Conservation (phyloP, 805 yeast species). For the Maudiozyma turicensis region DNA sequence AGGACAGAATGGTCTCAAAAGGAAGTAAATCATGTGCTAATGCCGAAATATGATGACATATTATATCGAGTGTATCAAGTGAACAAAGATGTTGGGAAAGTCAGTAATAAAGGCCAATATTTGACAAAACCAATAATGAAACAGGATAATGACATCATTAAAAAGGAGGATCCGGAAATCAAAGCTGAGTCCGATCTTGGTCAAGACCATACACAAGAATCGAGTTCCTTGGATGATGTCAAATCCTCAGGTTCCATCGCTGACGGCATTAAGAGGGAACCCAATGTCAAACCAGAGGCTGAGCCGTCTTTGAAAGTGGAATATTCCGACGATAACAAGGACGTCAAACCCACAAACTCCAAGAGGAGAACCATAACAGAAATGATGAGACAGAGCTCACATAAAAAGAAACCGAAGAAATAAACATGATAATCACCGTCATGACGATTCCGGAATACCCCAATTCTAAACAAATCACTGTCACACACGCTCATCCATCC, state of each 20-base stretch:
- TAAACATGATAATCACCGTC: too few relatives aligned
- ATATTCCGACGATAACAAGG: neutral
- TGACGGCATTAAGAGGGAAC: neutral
- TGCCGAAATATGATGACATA: conserved; percentile 27
- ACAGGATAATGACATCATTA: neutral
- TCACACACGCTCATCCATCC: neutral
- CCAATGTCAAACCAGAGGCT: neutral
- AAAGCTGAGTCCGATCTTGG: neutral
- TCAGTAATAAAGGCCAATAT: conserved; percentile 34
- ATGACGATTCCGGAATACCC: too few relatives aligned
- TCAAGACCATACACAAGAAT: neutral
- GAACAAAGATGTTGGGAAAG: conserved; percentile 53
- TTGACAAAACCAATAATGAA: conserved; percentile 22
- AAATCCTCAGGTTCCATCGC: too few relatives aligned
- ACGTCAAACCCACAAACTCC: neutral
- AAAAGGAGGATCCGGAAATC: conserved; percentile 2
- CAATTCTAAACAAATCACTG: too few relatives aligned
- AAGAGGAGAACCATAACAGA: conserved; percentile 3
- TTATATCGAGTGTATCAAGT: conserved; percentile 49
- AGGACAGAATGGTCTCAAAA: conserved; percentile 32
- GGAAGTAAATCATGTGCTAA: conserved; percentile 33
- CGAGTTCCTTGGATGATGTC: too few relatives aligned
- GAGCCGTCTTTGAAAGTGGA: neutral
- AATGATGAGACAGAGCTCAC: conserved; percentile 2
- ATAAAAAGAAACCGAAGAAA: neutral